Evolutionary conservation across 306 rosid species (phyloP).

Genomic region (Adenanthera pavonina): DNA sequence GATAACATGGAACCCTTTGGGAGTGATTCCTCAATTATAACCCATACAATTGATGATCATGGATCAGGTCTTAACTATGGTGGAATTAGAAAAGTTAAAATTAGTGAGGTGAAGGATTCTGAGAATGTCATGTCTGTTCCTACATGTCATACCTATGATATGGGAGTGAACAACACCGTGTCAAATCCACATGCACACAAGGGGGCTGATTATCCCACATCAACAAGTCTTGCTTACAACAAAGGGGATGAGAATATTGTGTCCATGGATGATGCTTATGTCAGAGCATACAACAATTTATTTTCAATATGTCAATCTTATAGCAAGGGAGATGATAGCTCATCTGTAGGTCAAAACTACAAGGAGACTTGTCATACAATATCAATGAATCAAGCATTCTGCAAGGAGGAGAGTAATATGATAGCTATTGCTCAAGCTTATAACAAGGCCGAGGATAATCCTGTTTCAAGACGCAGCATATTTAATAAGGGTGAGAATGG

Average conservation of each 20-base stretch:
- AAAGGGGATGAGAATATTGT: conserved; percentile 52
- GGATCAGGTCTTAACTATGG: conserved; percentile 53
- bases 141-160: conserved; percentile 50
- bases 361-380: conserved; percentile 46
- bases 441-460: conserved; percentile 49
- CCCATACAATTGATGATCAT: conserved; percentile 62
- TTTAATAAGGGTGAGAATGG: conserved; percentile 49
- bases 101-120: conserved; percentile 73
- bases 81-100: conserved; percentile 75
- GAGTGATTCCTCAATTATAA: conserved; percentile 56
- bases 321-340: conserved; percentile 41
- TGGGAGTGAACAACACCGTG: conserved; percentile 40
- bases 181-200: conserved; percentile 45
- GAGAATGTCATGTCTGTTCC: conserved; percentile 54
- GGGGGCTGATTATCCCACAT: conserved; percentile 42
- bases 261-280: conserved; percentile 47
- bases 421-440: conserved; percentile 58
- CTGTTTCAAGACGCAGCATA: conserved; percentile 50
- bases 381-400: conserved; percentile 45
- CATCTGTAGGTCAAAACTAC: conserved; percentile 57
- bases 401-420: conserved; percentile 48
- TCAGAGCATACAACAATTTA: conserved; percentile 54
- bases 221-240: conserved; percentile 53
- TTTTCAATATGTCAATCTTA: conserved; percentile 61
- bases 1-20: conserved; percentile 55